phyloP scores from a whole-genome alignment of 2,329 filamentous ascomycete genomes.

The Neonectria magnoliae region DNA sequence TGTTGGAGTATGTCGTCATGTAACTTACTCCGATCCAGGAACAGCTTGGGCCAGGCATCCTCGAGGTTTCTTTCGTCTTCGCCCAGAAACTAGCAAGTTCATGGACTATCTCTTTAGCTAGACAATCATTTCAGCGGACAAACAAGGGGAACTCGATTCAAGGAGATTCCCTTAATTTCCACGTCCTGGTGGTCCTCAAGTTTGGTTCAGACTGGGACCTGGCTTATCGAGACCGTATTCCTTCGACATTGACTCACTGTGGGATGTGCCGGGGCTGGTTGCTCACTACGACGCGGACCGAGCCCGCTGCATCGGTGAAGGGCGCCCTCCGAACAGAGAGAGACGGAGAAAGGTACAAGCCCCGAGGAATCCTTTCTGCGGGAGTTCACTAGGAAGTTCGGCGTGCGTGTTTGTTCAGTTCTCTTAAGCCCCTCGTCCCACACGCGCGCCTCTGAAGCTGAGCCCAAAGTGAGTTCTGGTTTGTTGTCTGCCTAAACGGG shows the following conservation, averaged over 20 bases:
- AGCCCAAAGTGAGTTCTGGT: not conserved
- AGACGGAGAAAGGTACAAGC: not conserved
- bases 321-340: not conserved
- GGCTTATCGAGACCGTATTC: not conserved
- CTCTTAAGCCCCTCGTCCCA: not conserved
- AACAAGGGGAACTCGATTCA: not conserved
- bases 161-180: not conserved
- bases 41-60: not conserved
- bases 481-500: conserved; percentile 4
- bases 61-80: not conserved
- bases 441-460: not conserved
- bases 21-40: not conserved
- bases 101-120: not conserved
- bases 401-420: not conserved
- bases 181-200: not conserved
- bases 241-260: not conserved
- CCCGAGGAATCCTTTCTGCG: not conserved
- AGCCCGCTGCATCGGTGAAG: not conserved
- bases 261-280: not conserved
- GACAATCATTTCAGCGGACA: not conserved
- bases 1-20: not conserved
- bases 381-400: not conserved
- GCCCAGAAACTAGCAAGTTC: not conserved
- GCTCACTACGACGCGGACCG: not conserved
- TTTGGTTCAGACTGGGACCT: not conserved